Evolutionary conservation across 2,329 filamentous ascomycete genomes (phyloP), one percentile per base, ranked within the genome.

Genomic region (Orbilia quercus): DNA sequence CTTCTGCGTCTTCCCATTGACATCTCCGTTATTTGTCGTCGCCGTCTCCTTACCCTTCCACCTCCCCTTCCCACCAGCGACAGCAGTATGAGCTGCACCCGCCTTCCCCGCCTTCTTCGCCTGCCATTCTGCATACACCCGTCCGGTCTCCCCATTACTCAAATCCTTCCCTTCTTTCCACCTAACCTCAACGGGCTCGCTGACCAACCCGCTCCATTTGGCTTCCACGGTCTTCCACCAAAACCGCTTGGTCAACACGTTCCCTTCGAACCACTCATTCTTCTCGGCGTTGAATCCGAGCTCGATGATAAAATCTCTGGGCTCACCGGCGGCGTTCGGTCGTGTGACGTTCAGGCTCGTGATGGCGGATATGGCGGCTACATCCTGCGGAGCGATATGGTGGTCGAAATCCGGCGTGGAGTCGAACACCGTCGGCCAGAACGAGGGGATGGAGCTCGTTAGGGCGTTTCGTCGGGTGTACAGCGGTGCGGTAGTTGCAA

Each of bases 391-490:
- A 80, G 92, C 89, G 80, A 98, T 90, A 84, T 89, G 92, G 82
- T 92, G 89, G 82, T 96, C 92, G 77, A 99, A 86, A 75, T 96
- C 92, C 50, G 86, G 85, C 7, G 22, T 59, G 25, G 82, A 92
- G 90, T 96, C 91, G 80, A 98, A 86, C 66, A 97, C 93, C 69
- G 96, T 87, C n/a, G 91, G 85, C 95, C 95, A 98, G 87, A 98
- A 99, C 83, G 91, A 88, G 77, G 88, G 87, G 79, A 97, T 93
- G 79, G 89, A 84, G 75, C 86, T 81, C 76, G 95, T 84, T 75
- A 92, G 82, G 77, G 87, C 85, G 76, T 87, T 84, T 80, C 94
- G 91, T 82, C 90, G 91, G 78, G 86, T 84, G 84, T 92, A 96
- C 74, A 96, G 86, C 47, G 89, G 85, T 74, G 84, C 83, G 78